Evolutionary conservation across 306 rosid genomes (phyloP).

Genomic region (Trifolium fragiferum): DNA sequence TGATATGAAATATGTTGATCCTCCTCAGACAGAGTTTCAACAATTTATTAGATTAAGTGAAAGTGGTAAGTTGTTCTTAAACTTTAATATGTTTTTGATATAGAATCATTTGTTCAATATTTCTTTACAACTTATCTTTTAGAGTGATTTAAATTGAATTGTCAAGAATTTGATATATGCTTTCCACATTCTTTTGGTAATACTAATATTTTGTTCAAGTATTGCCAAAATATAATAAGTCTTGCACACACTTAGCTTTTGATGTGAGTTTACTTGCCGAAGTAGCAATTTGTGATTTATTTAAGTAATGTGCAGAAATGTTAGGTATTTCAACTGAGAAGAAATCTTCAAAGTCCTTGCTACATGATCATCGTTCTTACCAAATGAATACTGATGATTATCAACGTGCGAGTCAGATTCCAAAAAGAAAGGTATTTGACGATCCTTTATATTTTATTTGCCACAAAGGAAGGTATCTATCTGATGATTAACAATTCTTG

Average conservation of each 20-base stretch:
- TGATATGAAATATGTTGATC: constrained; percentile 50
- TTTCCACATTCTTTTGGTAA: background rate
- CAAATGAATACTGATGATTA: constrained; percentile 65
- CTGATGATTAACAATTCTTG: background rate
- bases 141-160: background rate
- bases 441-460: background rate
- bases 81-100: background rate
- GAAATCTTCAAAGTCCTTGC: background rate
- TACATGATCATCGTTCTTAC: constrained; percentile 72
- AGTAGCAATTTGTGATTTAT: background rate
- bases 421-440: constrained; percentile 64
- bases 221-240: background rate
- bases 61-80: constrained; percentile 48
- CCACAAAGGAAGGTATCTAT: background rate
- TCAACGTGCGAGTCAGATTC: constrained; percentile 69
- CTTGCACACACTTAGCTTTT: background rate
- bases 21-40: constrained; percentile 68
- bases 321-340: constrained; percentile 19
- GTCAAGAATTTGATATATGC: background rate
- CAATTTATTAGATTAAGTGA: constrained; percentile 55
- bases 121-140: background rate
- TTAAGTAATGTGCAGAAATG: constrained; percentile 48
- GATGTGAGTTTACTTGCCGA: background rate
- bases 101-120: background rate
- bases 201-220: background rate